These are phyloP conservation scores for Theileria orientalis DNA, from an alignment of 169 alveolate species.

Conservation along the genomic window DNA sequence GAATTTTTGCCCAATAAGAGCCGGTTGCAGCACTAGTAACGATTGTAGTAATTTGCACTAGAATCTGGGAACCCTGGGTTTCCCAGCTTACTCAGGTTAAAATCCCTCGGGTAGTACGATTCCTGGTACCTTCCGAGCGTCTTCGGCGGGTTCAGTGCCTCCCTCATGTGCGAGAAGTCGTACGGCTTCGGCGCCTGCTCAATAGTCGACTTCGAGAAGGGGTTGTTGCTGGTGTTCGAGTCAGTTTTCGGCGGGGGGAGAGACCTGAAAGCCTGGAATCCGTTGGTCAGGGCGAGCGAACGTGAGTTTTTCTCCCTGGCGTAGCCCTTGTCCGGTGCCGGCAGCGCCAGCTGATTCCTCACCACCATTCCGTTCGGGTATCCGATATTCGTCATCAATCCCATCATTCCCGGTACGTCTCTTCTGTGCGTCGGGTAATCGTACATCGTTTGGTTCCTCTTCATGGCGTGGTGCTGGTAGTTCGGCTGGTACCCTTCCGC, in stretches of 20 bases:
- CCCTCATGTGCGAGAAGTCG: conserved; percentile 8
- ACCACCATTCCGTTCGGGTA: background rate
- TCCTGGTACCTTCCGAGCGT: background rate
- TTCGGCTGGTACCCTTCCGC: background rate
- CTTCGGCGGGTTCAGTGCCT: conserved; percentile 6
- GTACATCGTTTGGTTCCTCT: background rate
- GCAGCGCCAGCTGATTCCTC: background rate
- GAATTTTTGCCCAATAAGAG: background rate
- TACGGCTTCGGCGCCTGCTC: background rate
- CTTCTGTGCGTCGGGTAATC: conserved; percentile 1
- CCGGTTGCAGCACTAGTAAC: background rate
- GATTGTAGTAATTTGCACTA: background rate
- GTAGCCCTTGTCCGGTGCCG: background rate
- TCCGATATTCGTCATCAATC: background rate
- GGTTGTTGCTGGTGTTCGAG: background rate
- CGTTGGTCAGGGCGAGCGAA: conserved; percentile 15
- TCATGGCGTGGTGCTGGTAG: background rate
- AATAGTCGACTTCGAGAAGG: background rate
- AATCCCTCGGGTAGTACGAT: background rate
- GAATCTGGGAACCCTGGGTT: conserved; percentile 12
- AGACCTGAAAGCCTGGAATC: conserved; percentile 2
- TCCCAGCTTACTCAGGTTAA: background rate
- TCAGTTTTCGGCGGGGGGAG: background rate
- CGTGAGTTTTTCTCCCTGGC: background rate
- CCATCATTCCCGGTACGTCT: conserved; percentile 30